These are phyloP conservation scores for Vitrella brassicaformis DNA, from an alignment of 73 alveolate species.

Conservation along the genomic window DNA sequence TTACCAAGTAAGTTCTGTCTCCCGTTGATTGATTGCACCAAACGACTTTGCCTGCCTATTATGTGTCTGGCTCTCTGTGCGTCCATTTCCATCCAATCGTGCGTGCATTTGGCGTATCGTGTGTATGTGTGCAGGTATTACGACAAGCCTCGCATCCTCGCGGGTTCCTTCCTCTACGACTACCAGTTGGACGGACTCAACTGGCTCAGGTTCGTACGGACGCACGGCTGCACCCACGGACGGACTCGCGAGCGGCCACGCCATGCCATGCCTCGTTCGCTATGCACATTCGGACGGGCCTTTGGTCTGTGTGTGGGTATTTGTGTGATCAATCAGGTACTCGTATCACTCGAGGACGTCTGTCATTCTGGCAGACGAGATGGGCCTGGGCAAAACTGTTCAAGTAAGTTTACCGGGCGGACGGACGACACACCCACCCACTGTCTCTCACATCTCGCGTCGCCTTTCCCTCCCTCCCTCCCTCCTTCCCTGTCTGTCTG, in stretches of 20 bases:
- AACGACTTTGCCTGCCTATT: too few relatives aligned
- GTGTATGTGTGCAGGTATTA: neutral
- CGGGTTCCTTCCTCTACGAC: neutral
- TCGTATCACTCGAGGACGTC: neutral
- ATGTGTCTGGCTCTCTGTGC: too few relatives aligned
- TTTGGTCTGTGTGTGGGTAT: neutral
- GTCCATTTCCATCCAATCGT: too few relatives aligned
- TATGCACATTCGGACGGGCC: neutral
- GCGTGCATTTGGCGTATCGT: neutral
- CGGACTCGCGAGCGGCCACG: too few relatives aligned
- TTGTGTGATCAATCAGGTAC: neutral
- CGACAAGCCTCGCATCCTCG: neutral
- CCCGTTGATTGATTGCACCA: too few relatives aligned
- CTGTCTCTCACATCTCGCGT: neutral
- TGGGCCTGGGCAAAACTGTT: constrained; percentile 97
- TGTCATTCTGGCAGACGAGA: constrained; percentile 71
- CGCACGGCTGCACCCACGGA: too few relatives aligned
- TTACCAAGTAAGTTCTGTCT: too few relatives aligned
- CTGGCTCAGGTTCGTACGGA: constrained; percentile 48
- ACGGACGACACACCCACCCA: too few relatives aligned
- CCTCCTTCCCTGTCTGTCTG: neutral
- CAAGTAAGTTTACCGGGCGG: constrained; percentile 66
- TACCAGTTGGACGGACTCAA: constrained; percentile 51
- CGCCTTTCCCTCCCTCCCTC: neutral
- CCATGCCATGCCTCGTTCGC: too few relatives aligned